Base-by-base conservation (phyloP, 495 filamentous ascomycete genomes). In the Aspergillus panamensis region DNA sequence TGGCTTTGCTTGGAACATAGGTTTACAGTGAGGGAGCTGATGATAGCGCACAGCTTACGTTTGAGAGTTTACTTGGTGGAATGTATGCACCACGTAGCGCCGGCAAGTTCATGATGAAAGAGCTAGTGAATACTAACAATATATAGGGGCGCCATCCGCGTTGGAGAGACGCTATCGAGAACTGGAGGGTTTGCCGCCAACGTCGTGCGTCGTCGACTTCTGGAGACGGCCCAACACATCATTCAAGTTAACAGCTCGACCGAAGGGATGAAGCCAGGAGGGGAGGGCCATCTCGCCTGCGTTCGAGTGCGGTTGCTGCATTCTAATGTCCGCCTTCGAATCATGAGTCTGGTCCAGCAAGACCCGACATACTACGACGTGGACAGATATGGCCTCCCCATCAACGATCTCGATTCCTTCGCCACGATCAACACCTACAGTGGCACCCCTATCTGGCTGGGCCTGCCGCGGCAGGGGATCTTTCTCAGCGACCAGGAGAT, bases 131-230 rank as follows among this genome's bases (percentile, higher is more conserved):
- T 25, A 5, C 25, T 25, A 25, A 20, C 10, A 31, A 13, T n/a
- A 17, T 16, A 0, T 30, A 73, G 71, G 70, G 83, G 78, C 8
- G 76, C 80, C n/a, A 75, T 72, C 0, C 75, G 87, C 9, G 81
- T 92, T 4, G 87, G 87, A 25, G 87, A 93, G 66, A 89, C 87
- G 0, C 78, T 93, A 1, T 74, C 85, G 14, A 78, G 89, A 17
- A 95, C 90, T 7, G 89, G 90, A 8, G 90, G 90, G 0, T 95
- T 95, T 69, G 80, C 82, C 6, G 79, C 80, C 0, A 81, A 85
- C 58, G 83, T 87, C 7, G 87, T 89, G 3, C 80, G 82, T 33
- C 80, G 82, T 16, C 73, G 90, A 40, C 73, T 94, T 35, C 85
- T 88, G 47, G 87, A 92, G 69, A 91, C 89, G 2, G 84, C 82